Percentiles rank a stretch among this genome's conserved stretches.
Conservation (phyloP, 2,329 filamentous ascomycete genomes). For the Cercospora zeina region DNA sequence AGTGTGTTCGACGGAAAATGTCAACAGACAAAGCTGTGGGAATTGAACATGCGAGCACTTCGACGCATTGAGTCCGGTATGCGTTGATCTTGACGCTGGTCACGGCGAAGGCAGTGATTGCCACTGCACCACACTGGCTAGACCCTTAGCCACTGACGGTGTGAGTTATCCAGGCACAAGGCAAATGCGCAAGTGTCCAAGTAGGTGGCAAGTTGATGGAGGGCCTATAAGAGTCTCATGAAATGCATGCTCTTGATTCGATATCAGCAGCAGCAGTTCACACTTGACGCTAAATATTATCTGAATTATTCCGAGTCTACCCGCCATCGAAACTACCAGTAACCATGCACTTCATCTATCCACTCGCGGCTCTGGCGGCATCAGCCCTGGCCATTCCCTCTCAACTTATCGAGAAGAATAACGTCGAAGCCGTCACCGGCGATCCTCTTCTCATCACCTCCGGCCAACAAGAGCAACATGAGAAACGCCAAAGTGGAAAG, state of each 20-base stretch:
- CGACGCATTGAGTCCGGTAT: slow-evolving; percentile 14
- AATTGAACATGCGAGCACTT: neutral
- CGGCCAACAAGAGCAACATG: slow-evolving; percentile 4
- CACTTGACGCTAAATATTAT: neutral
- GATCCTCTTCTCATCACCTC: slow-evolving; percentile 12
- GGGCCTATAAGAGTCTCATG: slow-evolving; percentile 2
- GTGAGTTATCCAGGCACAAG: neutral
- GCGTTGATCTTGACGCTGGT: neutral
- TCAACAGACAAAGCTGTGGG: slow-evolving; percentile 12
- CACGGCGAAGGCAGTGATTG: neutral
- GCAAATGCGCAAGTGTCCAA: neutral
- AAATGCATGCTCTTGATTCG: neutral
- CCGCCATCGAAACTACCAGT: neutral
- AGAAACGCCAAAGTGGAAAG: slow-evolving; percentile 8
- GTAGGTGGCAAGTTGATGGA: neutral
- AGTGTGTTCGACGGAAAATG: slow-evolving; percentile 9
- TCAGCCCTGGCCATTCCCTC: slow-evolving; percentile 9
- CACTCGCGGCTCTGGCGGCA: slow-evolving; percentile 7
- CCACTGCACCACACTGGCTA: neutral
- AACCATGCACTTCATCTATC: slow-evolving; percentile 15
- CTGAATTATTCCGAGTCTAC: neutral
- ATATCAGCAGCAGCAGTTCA: neutral
- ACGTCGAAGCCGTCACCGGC: slow-evolving; percentile 8
- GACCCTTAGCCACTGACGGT: slow-evolving; percentile 11
- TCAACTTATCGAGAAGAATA: slow-evolving; percentile 11